A percentile compares a stretch with the other conserved stretches of the same genome.
phyloP scores from a whole-genome alignment of 768 basidiomycete genomes.

The Leccinum broughii region DNA sequence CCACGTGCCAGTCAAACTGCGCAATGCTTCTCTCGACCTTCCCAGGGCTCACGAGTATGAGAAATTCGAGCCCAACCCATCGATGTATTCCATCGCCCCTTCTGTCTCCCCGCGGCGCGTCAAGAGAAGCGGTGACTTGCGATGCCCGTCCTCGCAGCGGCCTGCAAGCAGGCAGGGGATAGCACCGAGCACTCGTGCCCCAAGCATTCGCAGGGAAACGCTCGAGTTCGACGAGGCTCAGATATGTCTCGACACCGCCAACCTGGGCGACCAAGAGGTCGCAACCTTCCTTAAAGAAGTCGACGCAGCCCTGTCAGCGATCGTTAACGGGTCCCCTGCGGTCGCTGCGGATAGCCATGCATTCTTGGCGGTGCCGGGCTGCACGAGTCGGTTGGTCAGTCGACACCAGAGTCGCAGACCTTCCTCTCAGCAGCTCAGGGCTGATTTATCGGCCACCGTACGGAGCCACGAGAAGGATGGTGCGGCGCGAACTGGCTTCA shows the following conservation, averaged over 20 bases:
- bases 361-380: constrained; percentile 29
- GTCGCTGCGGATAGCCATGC: constrained; percentile 33
- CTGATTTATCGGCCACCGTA: constrained; percentile 31
- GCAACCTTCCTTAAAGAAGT: constrained; percentile 34
- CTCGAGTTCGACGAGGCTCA: constrained; percentile 32
- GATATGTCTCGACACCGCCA: constrained; percentile 34
- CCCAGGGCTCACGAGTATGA: constrained; percentile 26
- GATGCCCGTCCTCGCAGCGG: constrained; percentile 24
- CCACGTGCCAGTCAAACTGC: constrained; percentile 29
- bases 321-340: constrained; percentile 27
- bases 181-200: constrained; percentile 22
- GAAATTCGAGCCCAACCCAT: constrained; percentile 29
- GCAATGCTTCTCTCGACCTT: constrained; percentile 33
- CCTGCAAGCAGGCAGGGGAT: constrained; percentile 31
- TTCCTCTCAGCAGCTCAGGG: constrained; percentile 32
- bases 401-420: constrained; percentile 32
- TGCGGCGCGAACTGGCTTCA: constrained; percentile 28
- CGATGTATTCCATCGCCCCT: constrained; percentile 33
- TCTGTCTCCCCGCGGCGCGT: constrained; percentile 25
- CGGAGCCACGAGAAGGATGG: constrained; percentile 28
- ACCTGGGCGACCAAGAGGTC: constrained; percentile 31
- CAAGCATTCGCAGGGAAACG: constrained; percentile 32
- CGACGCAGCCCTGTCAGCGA: constrained; percentile 29
- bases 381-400: constrained; percentile 26
- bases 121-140: constrained; percentile 25